Evolutionary conservation across 495 filamentous ascomycete species (phyloP), one percentile per base, ranked within the genome.

Genomic region (Penicillium diatomitis): DNA sequence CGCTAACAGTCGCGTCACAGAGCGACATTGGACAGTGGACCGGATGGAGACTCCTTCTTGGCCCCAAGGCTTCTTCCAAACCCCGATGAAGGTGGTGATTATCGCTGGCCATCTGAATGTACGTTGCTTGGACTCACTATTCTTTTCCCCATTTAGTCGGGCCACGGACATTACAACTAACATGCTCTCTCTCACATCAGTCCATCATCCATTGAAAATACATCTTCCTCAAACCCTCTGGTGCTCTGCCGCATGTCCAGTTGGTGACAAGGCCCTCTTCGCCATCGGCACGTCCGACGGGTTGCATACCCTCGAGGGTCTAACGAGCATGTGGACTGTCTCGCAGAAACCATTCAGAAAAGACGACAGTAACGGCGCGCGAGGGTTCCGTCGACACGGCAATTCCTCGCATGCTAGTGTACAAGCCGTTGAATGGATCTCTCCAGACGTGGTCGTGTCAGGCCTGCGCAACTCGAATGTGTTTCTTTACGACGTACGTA

Each of bases 241-340:
- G 66, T 69, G 63, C 35, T 69, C 71, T 2, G 64, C 69, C 0
- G 52, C 69, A 0, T 65, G 61, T 32, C 70, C 64, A 41, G 48
- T 51, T 29, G 57, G 56, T 3, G 46, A 45, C 38, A 54, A 48
- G 33, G 55, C 65, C 3, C 47, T 62, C 8, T 74, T 74, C 36
- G 71, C 71, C 28, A 52, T 74, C 36, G 71, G 69, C 9, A 65
- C 69, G 4, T 74, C 71, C 6, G 58, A 70, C 11, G 71, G 69
- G 29, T 57, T 74, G 4, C 53, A 69, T 45, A 70, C 65, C 3
- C 49, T 72, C 6, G 58, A 66, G 38, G 66, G 55, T 4, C 51
- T 52, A 5, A 56, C 50, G 1, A 62, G 54, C 44, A 54, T 60
- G 48, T 71, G 68, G 66, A 50, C 55, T 1, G 32, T 71, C 4